Base-by-base conservation (phyloP, 2,329 filamentous ascomycete species). In the Colletotrichum incanum region DNA sequence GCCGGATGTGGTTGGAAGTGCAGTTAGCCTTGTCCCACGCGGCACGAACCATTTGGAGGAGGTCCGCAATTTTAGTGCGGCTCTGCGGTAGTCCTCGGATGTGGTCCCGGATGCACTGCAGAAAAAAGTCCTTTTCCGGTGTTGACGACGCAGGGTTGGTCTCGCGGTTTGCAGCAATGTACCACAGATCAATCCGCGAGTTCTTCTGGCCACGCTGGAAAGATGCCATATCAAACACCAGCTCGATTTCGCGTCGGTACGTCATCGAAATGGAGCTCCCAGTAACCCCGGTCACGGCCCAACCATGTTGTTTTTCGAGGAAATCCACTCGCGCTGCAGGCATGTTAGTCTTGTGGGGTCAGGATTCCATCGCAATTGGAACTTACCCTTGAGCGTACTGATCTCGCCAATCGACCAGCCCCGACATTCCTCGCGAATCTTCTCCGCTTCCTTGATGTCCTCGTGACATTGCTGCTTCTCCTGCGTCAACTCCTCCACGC, bases 361-460 rank as follows among this genome's bases (percentile, higher is more conserved):
- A 31, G 26, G 23, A 55, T 64, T 65, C 18, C 12, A 37, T 18
- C 59, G 66, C 11, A 9, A 54, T 39, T 60, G 18, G 23, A 55
- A 56, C 78, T 39, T 87, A 94, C 93, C 89, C 88, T 95, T 95
- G n/a, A 97, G 86, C 49, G 86, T 85, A 74, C 89, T 89, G 74
- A 98, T 94, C 82, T 98, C 96, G 37, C 88, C 91, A 64, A 92
- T 90, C 68, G 92, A 96, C 92, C 95, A 98, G 49, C 96, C 95
- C 65, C 95, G 91, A 79, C 93, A 97, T 77, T 97, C 93, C 80
- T 98, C 95, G 73, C 93, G 90, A 34, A 97, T 87, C 74, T 91
- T 92, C 80, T 98, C 95, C 0, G 95, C 94, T 77, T 94, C 92
- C 71, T 90, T 88, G 70, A 97, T 98, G 59, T 96, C 93, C 37